Conservation (phyloP, 441 rosid genomes). For the Arabidopsis lyrata region DNA sequence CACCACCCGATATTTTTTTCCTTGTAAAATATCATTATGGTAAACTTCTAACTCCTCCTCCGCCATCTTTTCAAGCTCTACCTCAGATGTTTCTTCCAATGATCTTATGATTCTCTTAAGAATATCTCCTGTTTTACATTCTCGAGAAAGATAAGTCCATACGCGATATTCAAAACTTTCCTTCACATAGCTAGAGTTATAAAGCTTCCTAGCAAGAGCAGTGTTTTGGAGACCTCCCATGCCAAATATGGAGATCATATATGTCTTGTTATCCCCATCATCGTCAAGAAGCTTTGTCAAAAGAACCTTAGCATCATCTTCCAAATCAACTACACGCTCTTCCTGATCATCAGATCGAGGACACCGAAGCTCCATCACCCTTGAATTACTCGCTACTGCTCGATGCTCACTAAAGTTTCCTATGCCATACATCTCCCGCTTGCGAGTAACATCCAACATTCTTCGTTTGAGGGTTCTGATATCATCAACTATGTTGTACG, state of each 20-base stretch:
- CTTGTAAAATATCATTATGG: background rate
- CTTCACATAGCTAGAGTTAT: slow-evolving; percentile 3
- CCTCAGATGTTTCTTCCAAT: background rate
- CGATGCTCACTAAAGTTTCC: background rate
- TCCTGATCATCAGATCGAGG: slow-evolving; percentile 5
- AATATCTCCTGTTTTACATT: slow-evolving; percentile 27
- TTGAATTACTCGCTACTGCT: background rate
- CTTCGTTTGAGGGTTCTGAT: slow-evolving; percentile 14
- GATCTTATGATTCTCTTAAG: slow-evolving; percentile 24
- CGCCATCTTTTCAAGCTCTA: background rate
- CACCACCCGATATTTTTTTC: slow-evolving; percentile 28
- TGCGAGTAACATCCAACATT: slow-evolving; percentile 19
- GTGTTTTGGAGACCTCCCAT: slow-evolving; percentile 35
- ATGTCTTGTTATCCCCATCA: background rate
- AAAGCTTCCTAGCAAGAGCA: slow-evolving; percentile 25
- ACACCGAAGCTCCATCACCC: slow-evolving; percentile 7
- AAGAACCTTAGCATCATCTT: slow-evolving; percentile 18
- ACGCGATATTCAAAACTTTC: background rate
- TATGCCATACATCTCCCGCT: slow-evolving; percentile 22
- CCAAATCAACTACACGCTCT: slow-evolving; percentile 10
- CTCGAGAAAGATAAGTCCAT: slow-evolving; percentile 26
- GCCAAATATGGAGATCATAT: slow-evolving; percentile 27
- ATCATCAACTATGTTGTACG: background rate
- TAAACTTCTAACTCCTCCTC: slow-evolving; percentile 29
- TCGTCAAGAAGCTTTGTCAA: slow-evolving; percentile 20